Base-by-base conservation (phyloP, 495 filamentous ascomycete genomes). In the Penicillium turbatum region DNA sequence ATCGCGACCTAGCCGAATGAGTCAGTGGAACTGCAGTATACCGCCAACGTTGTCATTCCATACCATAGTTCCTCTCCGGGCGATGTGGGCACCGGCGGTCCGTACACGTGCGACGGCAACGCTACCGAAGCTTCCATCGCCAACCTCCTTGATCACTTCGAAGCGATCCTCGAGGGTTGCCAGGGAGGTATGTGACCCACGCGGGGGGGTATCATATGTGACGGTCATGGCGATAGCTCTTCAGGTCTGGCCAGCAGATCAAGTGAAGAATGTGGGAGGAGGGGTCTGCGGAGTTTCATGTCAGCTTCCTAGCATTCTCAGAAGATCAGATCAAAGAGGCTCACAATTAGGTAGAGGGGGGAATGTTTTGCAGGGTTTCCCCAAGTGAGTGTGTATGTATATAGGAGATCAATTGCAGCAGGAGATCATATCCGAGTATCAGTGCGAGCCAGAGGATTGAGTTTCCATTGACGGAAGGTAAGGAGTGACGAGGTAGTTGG, bases 121-220 rank as follows among this genome's bases (percentile, higher is more conserved):
- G 61, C 90, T 97, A 30, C 93, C 93, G 62, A 99, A 99, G 68
- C 92, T 97, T 50, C 93, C 93, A 86, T 99, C 93, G 7, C 93
- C 93, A 61, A 99, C 92, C 57, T 99, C 93, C 72, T 97, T 99
- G 59, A 97, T 73, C 35, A 99, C 84, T 71, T 99, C 93, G 65
- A 96, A 99, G 56, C 90, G 84, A 68, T 97, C 93, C 69, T 88
- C 84, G 11, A 91, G 77, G 26, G 77, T 75, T 7, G 81, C 64
- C 53, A 78, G 72, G 53, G 80, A 76, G 45, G 69, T 68, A 13
- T 74, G 70, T 26, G 77, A 73, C 64, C 77, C 78, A 55, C 83
- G 77, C 56, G 82, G 75, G 64, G 82, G 75, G 42, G 79, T 59
- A 48, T 89, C 85, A 64, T 86, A 82, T 63, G 80, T 73, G 65